phyloP scores from a whole-genome alignment of 352 stramenopile genomes.

The Globisporangium spinosum region DNA sequence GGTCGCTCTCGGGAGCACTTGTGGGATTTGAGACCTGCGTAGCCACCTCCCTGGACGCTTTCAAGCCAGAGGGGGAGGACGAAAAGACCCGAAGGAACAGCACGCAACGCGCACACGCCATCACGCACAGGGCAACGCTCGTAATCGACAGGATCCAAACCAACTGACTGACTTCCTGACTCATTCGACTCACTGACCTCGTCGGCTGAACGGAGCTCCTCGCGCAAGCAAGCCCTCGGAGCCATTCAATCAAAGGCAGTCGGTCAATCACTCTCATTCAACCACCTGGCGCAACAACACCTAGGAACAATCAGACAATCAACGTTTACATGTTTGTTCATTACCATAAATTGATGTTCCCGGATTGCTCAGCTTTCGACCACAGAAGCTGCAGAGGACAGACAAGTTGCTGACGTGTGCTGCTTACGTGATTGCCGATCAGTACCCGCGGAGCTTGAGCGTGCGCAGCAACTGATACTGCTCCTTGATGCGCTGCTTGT shows the following conservation, averaged over 20 bases:
- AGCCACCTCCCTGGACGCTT: background rate
- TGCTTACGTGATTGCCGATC: background rate
- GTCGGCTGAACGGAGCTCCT: background rate
- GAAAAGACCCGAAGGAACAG: background rate
- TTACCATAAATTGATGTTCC: slow-evolving; percentile 1
- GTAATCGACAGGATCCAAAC: background rate
- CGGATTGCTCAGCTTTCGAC: background rate
- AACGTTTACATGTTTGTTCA: background rate
- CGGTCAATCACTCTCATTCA: background rate
- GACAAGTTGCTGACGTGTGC: background rate
- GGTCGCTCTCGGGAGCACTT: background rate
- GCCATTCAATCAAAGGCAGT: background rate
- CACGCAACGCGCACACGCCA: background rate
- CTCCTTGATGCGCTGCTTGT: slow-evolving; percentile 49
- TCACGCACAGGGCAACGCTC: background rate
- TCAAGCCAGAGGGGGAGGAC: background rate
- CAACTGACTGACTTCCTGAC: background rate
- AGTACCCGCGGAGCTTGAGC: slow-evolving; percentile 38
- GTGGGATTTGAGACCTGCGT: background rate
- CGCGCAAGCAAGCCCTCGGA: background rate
- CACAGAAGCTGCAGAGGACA: background rate
- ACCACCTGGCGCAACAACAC: background rate
- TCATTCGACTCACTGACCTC: background rate
- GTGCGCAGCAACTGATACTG: slow-evolving; percentile 49
- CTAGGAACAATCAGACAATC: background rate